Base-by-base conservation (phyloP, 495 filamentous ascomycete genomes). In the Elasticomyces elasticus region DNA sequence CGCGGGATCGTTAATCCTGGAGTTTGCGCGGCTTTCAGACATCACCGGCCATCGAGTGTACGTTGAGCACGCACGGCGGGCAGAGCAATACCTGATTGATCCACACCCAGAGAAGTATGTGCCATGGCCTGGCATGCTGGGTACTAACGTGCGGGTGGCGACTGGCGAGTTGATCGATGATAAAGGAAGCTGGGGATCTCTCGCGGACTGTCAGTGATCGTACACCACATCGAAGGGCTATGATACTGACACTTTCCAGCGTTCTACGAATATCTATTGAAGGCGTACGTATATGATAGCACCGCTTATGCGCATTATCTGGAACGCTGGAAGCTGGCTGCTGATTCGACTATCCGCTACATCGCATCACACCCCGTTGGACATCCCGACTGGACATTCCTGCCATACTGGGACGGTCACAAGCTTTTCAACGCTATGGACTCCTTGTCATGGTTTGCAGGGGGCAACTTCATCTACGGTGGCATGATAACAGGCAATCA, bases 391-490 rank as follows among this genome's bases (percentile, higher is more conserved):
- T 55, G 89, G 50, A 90, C 87, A 0, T 94, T 87, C 62, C 66
- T 92, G 19, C 76, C 44, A 7, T 17, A 24, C 26, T 56, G 27
- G 30, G 23, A 49, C 1, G 53, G 53, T 12, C 2, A 19, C 2
- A 20, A 42, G 2, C 2, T 41, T 24, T 4, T 10, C 23, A 28
- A 56, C 72, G 84, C 43, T 60, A 71, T 55, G 49, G 53, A 56
- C 19, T 50, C 53, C 1, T 25, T 69, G 13, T 58, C 86, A 20
- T 92, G 89, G 67, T 95, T 95, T 62, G 79, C 83, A 49, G 88
- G 86, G 19, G 89, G 89, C 5, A 94, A 83, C 67, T 89, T 94
- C 69, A 78, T 94, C 54, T 76, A 94, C 17, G 89, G 87, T 19
- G 89, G 87, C 0, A 74, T 83, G 0, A 79, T 83, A 0, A 76